Evolutionary conservation across 352 stramenopile genomes (phyloP).

Genomic region (Pythium periplocum): DNA sequence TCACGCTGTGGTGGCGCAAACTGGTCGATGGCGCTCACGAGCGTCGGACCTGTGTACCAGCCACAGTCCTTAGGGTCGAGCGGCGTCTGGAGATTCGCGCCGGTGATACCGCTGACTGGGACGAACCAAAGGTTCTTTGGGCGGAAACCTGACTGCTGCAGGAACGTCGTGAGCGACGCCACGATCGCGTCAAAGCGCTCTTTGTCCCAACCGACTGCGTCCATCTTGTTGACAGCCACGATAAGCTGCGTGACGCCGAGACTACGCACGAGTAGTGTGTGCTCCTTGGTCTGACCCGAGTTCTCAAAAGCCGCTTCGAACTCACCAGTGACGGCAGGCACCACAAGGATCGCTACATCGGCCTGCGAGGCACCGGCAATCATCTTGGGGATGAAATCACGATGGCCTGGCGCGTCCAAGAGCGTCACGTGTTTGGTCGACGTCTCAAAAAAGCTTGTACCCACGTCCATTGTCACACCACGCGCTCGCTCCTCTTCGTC

Average conservation of each 20-base stretch:
- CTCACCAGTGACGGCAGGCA: slow-evolving; percentile 91
- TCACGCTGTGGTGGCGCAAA: slow-evolving; percentile 72
- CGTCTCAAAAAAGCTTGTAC: slow-evolving; percentile 91
- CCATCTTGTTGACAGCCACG: slow-evolving; percentile 98
- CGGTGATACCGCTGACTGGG: slow-evolving; percentile 82
- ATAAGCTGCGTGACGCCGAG: slow-evolving; percentile 94
- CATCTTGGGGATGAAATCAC: slow-evolving; percentile 98
- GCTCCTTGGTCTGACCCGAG: slow-evolving; percentile 97
- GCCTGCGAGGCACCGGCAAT: slow-evolving; percentile 93
- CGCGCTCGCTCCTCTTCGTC: slow-evolving; percentile 87
- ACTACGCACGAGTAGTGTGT: slow-evolving; percentile 92
- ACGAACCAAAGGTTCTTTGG: slow-evolving; percentile 83
- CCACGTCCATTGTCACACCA: slow-evolving; percentile 98
- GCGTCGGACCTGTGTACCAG: slow-evolving; percentile 78
- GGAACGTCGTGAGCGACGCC: slow-evolving; percentile 64
- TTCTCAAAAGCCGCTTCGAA: slow-evolving; percentile 95
- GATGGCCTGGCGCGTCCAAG: slow-evolving; percentile 95
- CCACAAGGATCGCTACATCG: slow-evolving; percentile 92
- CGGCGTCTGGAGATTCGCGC: slow-evolving; percentile 75
- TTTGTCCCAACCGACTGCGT: slow-evolving; percentile 86
- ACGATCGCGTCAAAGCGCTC: slow-evolving; percentile 77
- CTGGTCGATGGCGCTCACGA: slow-evolving; percentile 78
- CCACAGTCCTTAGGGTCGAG: slow-evolving; percentile 36
- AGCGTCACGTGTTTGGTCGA: slow-evolving; percentile 90
- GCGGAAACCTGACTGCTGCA: slow-evolving; percentile 70